These are phyloP conservation scores for Chenopodium suecicum DNA, from an alignment of 148 eudicot species.

Conservation along the genomic window DNA sequence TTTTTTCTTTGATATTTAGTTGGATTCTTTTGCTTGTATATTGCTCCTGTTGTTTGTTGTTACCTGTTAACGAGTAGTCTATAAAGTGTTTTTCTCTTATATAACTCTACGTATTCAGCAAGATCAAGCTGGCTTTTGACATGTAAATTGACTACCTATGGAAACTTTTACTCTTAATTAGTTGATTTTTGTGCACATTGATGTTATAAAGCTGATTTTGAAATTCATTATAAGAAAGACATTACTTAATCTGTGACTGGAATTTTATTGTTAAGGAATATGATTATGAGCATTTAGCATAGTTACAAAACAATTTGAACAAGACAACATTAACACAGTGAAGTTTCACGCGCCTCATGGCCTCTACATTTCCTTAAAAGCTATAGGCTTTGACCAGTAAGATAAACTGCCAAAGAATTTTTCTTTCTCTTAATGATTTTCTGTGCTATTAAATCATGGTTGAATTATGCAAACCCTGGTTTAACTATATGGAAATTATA, in stretches of 20 bases:
- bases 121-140: background rate
- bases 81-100: no score
- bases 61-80: background rate
- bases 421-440: slow-evolving; percentile 53
- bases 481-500: no score
- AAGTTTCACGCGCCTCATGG: slow-evolving; percentile 59
- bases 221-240: background rate
- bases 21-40: no score
- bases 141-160: background rate
- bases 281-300: background rate
- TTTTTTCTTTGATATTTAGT: no score
- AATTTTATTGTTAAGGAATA: background rate
- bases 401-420: slow-evolving; percentile 62
- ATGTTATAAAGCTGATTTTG: background rate
- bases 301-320: background rate
- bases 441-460: slow-evolving; percentile 26
- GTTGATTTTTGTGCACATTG: background rate
- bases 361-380: slow-evolving; percentile 51
- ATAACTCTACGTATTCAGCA: background rate
- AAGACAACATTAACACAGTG: background rate
- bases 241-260: background rate
- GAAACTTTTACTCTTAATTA: no score
- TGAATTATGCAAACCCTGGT: no score
- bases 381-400: slow-evolving; percentile 69
- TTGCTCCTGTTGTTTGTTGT: no score